Evolutionary conservation across 2,329 filamentous ascomycete genomes (phyloP).

Genomic region (Blastomyces parvus): DNA sequence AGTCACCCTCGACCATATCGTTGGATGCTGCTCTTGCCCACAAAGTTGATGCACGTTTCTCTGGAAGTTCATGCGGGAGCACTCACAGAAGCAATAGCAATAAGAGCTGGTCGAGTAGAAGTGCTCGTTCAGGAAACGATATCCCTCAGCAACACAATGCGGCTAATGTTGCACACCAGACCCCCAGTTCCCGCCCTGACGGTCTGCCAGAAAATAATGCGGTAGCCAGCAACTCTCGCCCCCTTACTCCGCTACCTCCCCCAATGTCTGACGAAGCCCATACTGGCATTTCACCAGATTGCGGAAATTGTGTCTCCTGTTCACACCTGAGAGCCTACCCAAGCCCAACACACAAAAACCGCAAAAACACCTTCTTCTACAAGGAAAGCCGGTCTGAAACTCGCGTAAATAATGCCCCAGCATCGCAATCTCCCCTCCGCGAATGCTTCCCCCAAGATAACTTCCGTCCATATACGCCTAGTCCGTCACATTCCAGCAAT

Average conservation of each 20-base stretch:
- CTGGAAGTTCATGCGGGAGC: conserved; percentile 1
- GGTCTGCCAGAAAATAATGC: neutral
- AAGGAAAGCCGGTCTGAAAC: neutral
- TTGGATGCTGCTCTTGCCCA: neutral
- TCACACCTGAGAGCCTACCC: neutral
- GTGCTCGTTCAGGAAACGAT: neutral
- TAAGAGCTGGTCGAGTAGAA: conserved; percentile 6
- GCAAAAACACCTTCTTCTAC: conserved; percentile 6
- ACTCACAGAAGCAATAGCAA: conserved; percentile 5
- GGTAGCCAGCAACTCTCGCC: neutral
- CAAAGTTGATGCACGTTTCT: neutral
- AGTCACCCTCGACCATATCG: conserved; percentile 4
- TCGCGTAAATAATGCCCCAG: neutral
- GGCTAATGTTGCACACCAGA: neutral
- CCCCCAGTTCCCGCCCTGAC: neutral
- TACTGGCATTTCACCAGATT: neutral
- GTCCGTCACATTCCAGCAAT: neutral
- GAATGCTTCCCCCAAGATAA: neutral
- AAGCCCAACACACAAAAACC: neutral
- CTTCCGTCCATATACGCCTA: conserved; percentile 10
- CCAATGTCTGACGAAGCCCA: neutral
- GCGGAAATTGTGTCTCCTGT: conserved; percentile 1
- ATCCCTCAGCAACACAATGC: neutral
- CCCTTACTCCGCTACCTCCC: neutral
- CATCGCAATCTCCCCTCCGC: conserved; percentile 2